A percentile compares a stretch with the other conserved stretches of the same genome.
Conservation (phyloP, 768 basidiomycete species). For the Favolaschia claudopus region DNA sequence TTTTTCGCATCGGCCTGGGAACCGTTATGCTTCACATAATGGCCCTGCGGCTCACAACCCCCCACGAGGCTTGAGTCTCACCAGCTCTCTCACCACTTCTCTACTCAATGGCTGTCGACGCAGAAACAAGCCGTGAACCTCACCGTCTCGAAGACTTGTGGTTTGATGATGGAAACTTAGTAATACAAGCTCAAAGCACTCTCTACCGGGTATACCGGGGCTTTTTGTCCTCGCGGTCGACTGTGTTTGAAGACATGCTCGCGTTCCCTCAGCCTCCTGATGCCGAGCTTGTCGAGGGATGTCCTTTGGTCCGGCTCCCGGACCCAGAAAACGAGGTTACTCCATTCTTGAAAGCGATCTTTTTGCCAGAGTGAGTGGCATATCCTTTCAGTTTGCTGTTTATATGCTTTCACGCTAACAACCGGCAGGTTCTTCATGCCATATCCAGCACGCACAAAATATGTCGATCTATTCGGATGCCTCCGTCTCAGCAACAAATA, state of each 20-base stretch:
- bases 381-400: background rate
- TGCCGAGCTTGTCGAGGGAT: background rate
- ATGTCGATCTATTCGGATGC: background rate
- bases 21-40: too few species aligned
- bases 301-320: background rate
- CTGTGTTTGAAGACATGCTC: background rate
- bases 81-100: too few species aligned
- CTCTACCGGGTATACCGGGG: background rate
- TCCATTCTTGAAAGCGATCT: conserved; percentile 1
- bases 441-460: background rate
- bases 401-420: background rate
- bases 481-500: conserved; percentile 20
- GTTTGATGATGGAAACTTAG: background rate
- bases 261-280: conserved; percentile 3
- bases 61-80: too few species aligned
- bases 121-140: too few species aligned
- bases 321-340: background rate
- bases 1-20: too few species aligned
- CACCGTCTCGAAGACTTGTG: background rate
- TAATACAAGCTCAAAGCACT: background rate
- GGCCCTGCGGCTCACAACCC: too few species aligned
- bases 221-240: background rate
- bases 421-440: conserved; percentile 10
- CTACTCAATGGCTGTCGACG: too few species aligned
- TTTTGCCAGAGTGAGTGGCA: conserved; percentile 13